A percentile compares a stretch with the other conserved stretches of the same genome.
Evolutionary conservation across 306 rosid species (phyloP).

Genomic region (Dryas alaskensis): DNA sequence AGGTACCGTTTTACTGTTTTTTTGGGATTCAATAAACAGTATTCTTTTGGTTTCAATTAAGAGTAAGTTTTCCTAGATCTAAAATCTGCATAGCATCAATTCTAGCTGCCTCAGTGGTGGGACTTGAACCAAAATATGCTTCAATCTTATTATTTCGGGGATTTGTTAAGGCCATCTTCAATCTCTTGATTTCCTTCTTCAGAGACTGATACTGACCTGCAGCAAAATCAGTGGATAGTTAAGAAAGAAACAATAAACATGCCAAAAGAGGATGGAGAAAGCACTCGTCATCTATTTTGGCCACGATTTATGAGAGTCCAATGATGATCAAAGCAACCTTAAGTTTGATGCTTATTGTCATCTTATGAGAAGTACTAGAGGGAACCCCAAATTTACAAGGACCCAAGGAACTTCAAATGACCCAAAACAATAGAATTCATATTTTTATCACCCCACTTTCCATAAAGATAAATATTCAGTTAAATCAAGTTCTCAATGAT

Average conservation of each 20-base stretch:
- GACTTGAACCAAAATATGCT: conserved; percentile 25
- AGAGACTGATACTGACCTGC: conserved; percentile 38
- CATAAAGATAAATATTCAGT: too few species aligned
- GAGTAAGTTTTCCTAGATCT: conserved; percentile 23
- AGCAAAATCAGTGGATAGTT: neutral
- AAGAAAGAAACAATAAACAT: neutral
- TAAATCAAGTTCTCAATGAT: too few species aligned
- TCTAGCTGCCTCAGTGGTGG: conserved; percentile 20
- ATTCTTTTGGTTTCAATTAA: conserved; percentile 6
- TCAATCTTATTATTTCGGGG: conserved; percentile 12
- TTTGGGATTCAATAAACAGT: neutral
- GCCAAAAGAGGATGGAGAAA: too few species aligned
- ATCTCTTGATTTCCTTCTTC: conserved; percentile 26
- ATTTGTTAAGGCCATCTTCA: conserved; percentile 23
- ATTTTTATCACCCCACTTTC: too few species aligned
- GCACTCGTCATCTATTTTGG: too few species aligned
- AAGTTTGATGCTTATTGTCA: too few species aligned
- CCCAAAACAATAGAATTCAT: too few species aligned
- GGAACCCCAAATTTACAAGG: too few species aligned
- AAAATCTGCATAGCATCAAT: conserved; percentile 12
- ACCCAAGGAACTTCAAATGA: too few species aligned
- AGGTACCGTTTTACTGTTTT: neutral
- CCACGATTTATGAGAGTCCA: too few species aligned
- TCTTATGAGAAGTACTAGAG: too few species aligned
- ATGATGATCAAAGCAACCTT: too few species aligned